phyloP scores from a whole-genome alignment of 768 basidiomycete genomes.

The Boletus speciosus region DNA sequence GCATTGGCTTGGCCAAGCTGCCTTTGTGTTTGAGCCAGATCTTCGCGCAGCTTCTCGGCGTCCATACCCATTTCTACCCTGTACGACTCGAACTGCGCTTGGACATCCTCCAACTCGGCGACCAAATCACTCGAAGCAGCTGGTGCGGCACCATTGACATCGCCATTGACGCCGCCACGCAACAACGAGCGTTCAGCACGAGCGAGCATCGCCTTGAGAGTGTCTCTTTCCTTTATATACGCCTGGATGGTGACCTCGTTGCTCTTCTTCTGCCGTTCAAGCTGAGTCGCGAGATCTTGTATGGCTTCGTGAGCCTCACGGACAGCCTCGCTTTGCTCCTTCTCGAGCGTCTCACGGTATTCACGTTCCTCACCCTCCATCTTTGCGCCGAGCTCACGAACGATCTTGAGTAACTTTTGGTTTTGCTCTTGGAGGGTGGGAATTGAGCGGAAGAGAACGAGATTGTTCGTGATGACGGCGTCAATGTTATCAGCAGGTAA shows the following conservation, averaged over 20 bases:
- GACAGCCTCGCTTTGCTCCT: slow-evolving; percentile 75
- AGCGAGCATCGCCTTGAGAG: slow-evolving; percentile 70
- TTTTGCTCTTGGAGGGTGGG: slow-evolving; percentile 87
- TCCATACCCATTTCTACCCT: slow-evolving; percentile 80
- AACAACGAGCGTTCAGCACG: slow-evolving; percentile 39
- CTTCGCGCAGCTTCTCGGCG: slow-evolving; percentile 65
- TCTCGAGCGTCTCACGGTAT: slow-evolving; percentile 63
- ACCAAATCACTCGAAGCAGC: slow-evolving; percentile 39
- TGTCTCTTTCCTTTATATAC: slow-evolving; percentile 84
- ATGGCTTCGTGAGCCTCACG: slow-evolving; percentile 88
- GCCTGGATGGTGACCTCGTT: slow-evolving; percentile 71
- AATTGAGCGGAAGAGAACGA: slow-evolving; percentile 83
- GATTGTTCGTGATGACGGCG: slow-evolving; percentile 80
- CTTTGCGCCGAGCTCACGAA: slow-evolving; percentile 76
- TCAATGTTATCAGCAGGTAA: slow-evolving; percentile 58
- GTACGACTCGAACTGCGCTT: slow-evolving; percentile 79
- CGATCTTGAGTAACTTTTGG: slow-evolving; percentile 79
- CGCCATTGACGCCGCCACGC: slow-evolving; percentile 29
- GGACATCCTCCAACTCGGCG: slow-evolving; percentile 66
- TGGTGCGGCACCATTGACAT: slow-evolving; percentile 25
- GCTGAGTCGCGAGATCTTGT: slow-evolving; percentile 67
- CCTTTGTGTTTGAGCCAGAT: slow-evolving; percentile 58
- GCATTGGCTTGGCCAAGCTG: slow-evolving; percentile 65
- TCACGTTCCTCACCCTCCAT: slow-evolving; percentile 85
- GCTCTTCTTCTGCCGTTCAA: slow-evolving; percentile 74